Evolutionary conservation across 2,329 filamentous ascomycete genomes (phyloP).

Genomic region (Didymella pinodella): DNA sequence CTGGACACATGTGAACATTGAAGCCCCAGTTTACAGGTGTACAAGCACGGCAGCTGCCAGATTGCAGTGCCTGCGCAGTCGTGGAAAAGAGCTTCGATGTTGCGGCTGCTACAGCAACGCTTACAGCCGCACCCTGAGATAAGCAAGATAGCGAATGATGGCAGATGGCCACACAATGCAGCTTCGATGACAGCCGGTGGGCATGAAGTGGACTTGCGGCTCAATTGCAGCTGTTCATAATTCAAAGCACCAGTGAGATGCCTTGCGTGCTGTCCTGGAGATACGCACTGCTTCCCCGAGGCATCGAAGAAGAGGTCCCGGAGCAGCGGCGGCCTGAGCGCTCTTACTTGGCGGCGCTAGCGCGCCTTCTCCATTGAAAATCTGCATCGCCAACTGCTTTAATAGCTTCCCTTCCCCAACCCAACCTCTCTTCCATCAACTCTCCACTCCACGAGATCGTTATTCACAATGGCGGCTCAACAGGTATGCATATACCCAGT

Average conservation of each 20-base stretch:
- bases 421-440: constrained; percentile 29
- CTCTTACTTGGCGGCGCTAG: constrained; percentile 26
- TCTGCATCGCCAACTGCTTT: constrained; percentile 31
- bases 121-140: constrained; percentile 14
- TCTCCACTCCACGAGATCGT: constrained; percentile 27
- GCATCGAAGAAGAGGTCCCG: constrained; percentile 33
- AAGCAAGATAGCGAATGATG: constrained; percentile 8
- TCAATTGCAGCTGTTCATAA: neutral
- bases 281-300: constrained; percentile 28
- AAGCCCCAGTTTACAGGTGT: constrained; percentile 30
- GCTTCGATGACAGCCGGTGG: neutral
- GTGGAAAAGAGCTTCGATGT: constrained; percentile 21
- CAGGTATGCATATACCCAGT: constrained; percentile 4
- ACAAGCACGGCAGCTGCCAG: constrained; percentile 19
- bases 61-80: constrained; percentile 26
- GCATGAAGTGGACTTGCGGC: neutral
- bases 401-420: constrained; percentile 36
- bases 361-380: constrained; percentile 23
- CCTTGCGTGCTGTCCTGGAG: constrained; percentile 15
- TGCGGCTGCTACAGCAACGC: constrained; percentile 38
- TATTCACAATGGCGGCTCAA: constrained; percentile 22
- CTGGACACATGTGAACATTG: constrained; percentile 30
- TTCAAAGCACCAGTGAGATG: neutral
- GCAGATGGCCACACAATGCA: constrained; percentile 3
- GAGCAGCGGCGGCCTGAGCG: constrained; percentile 35